Evolutionary conservation across 305 asterid genomes (phyloP).

Genomic region (Fraxinus latifolia): DNA sequence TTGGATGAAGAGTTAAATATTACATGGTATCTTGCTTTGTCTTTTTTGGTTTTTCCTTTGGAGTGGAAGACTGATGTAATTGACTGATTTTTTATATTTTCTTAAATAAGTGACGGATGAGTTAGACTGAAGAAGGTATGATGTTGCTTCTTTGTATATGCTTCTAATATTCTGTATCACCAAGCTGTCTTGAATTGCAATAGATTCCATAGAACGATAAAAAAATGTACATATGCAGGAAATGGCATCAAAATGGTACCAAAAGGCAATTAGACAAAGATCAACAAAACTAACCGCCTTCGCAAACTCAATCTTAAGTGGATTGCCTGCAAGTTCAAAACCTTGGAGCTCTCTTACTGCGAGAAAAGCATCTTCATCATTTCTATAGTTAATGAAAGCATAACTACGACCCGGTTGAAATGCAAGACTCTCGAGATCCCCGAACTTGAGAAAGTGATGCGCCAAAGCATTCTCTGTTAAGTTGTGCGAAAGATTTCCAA

Average conservation of each 20-base stretch:
- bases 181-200: constrained; percentile 23
- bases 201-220: constrained; percentile 28
- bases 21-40: background rate
- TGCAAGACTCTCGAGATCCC: constrained; percentile 76
- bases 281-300: constrained; percentile 95
- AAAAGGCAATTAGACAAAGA: constrained; percentile 55
- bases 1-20: background rate
- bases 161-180: constrained; percentile 19
- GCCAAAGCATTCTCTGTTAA: constrained; percentile 61
- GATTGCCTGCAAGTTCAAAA: constrained; percentile 68
- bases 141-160: background rate
- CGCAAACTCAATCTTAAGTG: constrained; percentile 86
- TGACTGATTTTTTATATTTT: background rate
- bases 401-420: constrained; percentile 91
- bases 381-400: constrained; percentile 68
- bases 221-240: constrained; percentile 24
- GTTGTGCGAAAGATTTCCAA: constrained; percentile 67
- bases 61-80: constrained; percentile 13
- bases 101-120: constrained; percentile 8
- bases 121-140: constrained; percentile 18
- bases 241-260: constrained; percentile 31
- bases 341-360: constrained; percentile 86
- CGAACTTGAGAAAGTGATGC: constrained; percentile 58
- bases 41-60: background rate
- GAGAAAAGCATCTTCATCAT: constrained; percentile 71